Evolutionary conservation across 805 yeast genomes (phyloP).

Genomic region (Clavispora vitiphila): DNA sequence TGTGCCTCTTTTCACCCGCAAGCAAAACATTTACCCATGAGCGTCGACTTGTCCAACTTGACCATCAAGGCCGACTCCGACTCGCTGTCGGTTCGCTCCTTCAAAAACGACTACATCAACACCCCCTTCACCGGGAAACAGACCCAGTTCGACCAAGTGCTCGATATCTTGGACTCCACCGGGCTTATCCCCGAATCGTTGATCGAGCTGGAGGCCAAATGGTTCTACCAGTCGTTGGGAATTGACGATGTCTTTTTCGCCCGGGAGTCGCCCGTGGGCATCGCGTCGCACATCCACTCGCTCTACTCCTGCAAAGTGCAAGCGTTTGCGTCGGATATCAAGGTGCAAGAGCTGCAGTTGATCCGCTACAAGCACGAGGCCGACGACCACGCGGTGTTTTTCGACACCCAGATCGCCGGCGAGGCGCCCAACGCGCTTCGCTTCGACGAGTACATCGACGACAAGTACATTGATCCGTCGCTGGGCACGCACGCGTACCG

Average conservation of each 20-base stretch:
- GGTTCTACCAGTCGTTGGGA: conserved; percentile 86
- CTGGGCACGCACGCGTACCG: conserved; percentile 47
- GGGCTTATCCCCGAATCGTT: conserved; percentile 88
- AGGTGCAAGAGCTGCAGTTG: conserved; percentile 47
- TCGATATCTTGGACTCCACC: conserved; percentile 71
- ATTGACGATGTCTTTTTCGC: conserved; percentile 92
- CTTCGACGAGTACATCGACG: conserved; percentile 77
- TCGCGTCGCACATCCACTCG: conserved; percentile 81
- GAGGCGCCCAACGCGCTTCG: conserved; percentile 18
- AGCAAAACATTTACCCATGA: conserved; percentile 9
- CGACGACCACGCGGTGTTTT: conserved; percentile 85
- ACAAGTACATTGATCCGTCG: conserved; percentile 63
- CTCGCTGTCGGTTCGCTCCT: conserved; percentile 25
- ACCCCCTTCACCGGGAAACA: conserved; percentile 76
- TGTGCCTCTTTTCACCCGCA: neutral
- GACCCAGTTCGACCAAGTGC: conserved; percentile 73
- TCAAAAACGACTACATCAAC: conserved; percentile 62
- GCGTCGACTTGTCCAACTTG: conserved; percentile 14
- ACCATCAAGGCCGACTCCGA: conserved; percentile 20
- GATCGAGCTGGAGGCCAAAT: conserved; percentile 78
- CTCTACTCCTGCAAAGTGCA: conserved; percentile 90
- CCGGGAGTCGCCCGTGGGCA: conserved; percentile 72
- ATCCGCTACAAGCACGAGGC: conserved; percentile 77
- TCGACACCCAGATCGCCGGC: conserved; percentile 65
- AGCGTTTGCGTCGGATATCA: conserved; percentile 58